phyloP scores from a whole-genome alignment of 1,284 basidiomycete genomes.

The Cutaneotrichosporon sp. region DNA sequence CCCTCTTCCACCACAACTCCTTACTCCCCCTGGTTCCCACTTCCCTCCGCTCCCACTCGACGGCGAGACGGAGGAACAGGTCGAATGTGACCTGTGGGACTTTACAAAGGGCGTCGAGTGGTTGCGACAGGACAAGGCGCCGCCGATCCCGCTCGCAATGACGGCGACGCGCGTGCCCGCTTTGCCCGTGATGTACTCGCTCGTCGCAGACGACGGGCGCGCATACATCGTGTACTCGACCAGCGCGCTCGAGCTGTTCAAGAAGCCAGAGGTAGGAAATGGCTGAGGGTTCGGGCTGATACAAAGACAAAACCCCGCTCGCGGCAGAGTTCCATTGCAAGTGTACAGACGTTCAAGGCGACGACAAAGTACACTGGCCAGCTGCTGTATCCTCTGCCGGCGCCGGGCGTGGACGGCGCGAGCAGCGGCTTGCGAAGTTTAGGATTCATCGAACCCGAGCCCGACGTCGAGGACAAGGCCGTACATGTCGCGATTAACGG shows the following conservation, averaged over 20 bases:
- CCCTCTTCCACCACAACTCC: slow-evolving; percentile 31
- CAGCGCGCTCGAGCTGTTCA: slow-evolving; percentile 15
- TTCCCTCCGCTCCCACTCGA: slow-evolving; percentile 42
- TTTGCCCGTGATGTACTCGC: slow-evolving; percentile 35
- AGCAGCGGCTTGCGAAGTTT: slow-evolving; percentile 7
- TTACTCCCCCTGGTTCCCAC: slow-evolving; percentile 29
- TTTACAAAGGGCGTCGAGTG: slow-evolving; percentile 27
- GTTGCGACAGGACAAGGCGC: slow-evolving; percentile 18
- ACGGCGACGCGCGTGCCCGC: slow-evolving; percentile 24
- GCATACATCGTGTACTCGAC: slow-evolving; percentile 43
- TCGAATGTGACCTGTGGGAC: slow-evolving; percentile 43
- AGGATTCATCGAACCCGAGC: background rate
- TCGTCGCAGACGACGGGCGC: slow-evolving; percentile 46
- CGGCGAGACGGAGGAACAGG: slow-evolving; percentile 38
- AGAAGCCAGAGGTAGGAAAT: background rate
- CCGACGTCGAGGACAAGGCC: slow-evolving; percentile 55
- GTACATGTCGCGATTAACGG: slow-evolving; percentile 63
- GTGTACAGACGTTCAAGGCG: background rate
- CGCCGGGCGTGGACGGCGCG: background rate
- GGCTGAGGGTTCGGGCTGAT: background rate
- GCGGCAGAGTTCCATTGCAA: background rate
- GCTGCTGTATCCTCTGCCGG: slow-evolving; percentile 9
- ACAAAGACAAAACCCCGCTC: background rate
- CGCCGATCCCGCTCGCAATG: slow-evolving; percentile 21
- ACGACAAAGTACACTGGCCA: slow-evolving; percentile 1